Evolutionary conservation across 768 basidiomycete genomes (phyloP).

Genomic region (Boletellus ananas): DNA sequence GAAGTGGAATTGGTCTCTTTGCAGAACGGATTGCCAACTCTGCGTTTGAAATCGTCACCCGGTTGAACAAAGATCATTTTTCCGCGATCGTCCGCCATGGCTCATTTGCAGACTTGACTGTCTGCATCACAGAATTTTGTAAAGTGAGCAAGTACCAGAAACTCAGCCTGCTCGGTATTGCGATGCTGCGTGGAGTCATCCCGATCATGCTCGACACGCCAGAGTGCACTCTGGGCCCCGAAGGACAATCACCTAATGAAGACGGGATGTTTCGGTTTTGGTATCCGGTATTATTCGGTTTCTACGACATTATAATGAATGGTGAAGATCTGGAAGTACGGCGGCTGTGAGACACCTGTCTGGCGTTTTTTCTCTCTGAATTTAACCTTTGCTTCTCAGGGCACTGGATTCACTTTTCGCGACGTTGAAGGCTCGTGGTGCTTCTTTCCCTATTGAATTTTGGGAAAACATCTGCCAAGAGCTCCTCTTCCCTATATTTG

Average conservation of each 20-base stretch:
- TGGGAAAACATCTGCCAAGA: conserved; percentile 99
- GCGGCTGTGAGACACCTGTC: conserved; percentile 66
- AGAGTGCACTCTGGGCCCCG: conserved; percentile 50
- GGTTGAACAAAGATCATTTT: conserved; percentile 89
- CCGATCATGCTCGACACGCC: conserved; percentile 86
- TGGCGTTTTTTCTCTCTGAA: conserved; percentile 1
- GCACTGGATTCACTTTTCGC: conserved; percentile 96
- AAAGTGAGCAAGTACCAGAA: conserved; percentile 99
- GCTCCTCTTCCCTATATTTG: conserved; percentile 96
- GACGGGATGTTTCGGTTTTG: conserved; percentile 95
- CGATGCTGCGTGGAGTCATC: conserved; percentile 91
- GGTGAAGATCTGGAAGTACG: conserved; percentile 98
- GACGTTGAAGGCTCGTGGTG: conserved; percentile 87
- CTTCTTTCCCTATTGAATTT: conserved; percentile 82
- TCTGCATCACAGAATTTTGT: conserved; percentile 98
- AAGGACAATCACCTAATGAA: conserved; percentile 44
- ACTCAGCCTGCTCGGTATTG: conserved; percentile 92
- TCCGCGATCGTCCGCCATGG: conserved; percentile 87
- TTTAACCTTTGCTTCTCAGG: conserved; percentile 38
- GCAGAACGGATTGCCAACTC: conserved; percentile 87
- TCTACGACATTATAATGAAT: conserved; percentile 99
- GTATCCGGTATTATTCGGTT: conserved; percentile 96
- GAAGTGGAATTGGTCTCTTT: background rate
- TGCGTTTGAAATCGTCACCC: conserved; percentile 93
- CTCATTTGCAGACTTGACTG: conserved; percentile 91